These are phyloP conservation scores for Malassezia slooffiae DNA, from an alignment of 1,284 basidiomycete species.

Conservation along the genomic window DNA sequence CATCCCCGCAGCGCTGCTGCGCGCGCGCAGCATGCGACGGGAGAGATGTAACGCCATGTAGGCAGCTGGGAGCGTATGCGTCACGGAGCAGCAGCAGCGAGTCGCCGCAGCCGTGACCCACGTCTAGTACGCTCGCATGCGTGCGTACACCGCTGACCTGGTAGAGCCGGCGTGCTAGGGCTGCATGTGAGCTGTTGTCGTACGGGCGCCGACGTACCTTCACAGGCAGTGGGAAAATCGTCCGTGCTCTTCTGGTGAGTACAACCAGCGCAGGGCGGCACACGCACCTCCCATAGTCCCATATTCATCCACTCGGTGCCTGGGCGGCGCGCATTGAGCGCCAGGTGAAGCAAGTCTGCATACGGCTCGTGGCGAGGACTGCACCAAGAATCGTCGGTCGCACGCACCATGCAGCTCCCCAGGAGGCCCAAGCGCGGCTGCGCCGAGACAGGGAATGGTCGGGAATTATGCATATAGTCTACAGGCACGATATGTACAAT, in stretches of 20 bases:
- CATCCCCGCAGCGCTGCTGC: constrained; percentile 5
- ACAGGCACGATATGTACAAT: no score
- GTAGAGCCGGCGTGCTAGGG: constrained; percentile 25
- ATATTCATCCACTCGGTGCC: constrained; percentile 37
- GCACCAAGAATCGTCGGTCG: no score
- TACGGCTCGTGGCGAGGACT: constrained; percentile 12
- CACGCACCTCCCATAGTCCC: constrained; percentile 28
- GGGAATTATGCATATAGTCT: no score
- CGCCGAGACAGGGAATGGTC: no score
- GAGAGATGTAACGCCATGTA: constrained; percentile 40
- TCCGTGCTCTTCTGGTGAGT: no score
- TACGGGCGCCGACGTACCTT: constrained; percentile 8
- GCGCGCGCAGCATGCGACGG: constrained; percentile 23
- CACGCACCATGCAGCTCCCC: no score
- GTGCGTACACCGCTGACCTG: constrained; percentile 16
- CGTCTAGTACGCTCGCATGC: constrained; percentile 28
- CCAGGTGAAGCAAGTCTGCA: constrained; percentile 6
- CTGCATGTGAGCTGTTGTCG: constrained; percentile 12
- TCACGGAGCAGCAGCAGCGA: constrained; percentile 29
- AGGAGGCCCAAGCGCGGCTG: no score
- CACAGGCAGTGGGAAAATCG: constrained; percentile 10
- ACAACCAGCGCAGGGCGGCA: no score
- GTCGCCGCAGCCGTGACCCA: constrained; percentile 40
- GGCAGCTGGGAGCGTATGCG: constrained; percentile 13
- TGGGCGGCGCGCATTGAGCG: constrained; percentile 15